Percentiles rank a stretch among this genome's conserved stretches.
Evolutionary conservation across 805 yeast genomes (phyloP).

Genomic region (Priceomyces medius): DNA sequence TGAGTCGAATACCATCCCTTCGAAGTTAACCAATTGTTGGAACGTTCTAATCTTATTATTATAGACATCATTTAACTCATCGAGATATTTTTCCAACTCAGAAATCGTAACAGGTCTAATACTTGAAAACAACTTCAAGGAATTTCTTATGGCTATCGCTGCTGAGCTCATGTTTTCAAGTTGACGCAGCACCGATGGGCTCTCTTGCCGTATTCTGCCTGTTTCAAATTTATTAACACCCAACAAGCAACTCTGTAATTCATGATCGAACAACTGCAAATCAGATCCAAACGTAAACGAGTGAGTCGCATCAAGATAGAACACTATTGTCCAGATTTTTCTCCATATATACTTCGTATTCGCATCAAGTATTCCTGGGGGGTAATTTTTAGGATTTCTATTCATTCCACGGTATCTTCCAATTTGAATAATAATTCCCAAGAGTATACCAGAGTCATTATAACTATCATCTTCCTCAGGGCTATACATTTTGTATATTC

Average conservation of each 20-base stretch:
- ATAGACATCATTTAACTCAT: slow-evolving; percentile 5
- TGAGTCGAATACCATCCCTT: slow-evolving; percentile 1
- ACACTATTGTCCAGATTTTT: slow-evolving; percentile 9
- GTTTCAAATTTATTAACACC: background rate
- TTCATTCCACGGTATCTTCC: slow-evolving; percentile 10
- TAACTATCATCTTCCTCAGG: slow-evolving; percentile 10
- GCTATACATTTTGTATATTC: slow-evolving; percentile 8
- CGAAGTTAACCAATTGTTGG: slow-evolving; percentile 2
- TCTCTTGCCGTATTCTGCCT: background rate
- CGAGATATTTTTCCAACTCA: slow-evolving; percentile 2
- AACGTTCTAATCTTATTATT: slow-evolving; percentile 7
- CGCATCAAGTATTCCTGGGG: background rate
- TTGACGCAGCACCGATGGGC: slow-evolving; percentile 1
- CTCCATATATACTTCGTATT: slow-evolving; percentile 8
- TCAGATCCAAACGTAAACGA: slow-evolving; percentile 7
- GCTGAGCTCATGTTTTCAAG: background rate
- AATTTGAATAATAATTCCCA: slow-evolving; percentile 6
- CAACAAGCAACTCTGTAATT: background rate
- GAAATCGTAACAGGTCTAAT: background rate
- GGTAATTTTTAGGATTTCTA: slow-evolving; percentile 4
- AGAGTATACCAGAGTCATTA: slow-evolving; percentile 6
- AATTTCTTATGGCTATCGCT: slow-evolving; percentile 1
- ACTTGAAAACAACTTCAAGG: background rate
- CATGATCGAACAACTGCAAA: background rate
- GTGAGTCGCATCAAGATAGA: slow-evolving; percentile 8